Evolutionary conservation across 2,329 filamentous ascomycete species (phyloP).

Genomic region (Parastagonospora avenae): DNA sequence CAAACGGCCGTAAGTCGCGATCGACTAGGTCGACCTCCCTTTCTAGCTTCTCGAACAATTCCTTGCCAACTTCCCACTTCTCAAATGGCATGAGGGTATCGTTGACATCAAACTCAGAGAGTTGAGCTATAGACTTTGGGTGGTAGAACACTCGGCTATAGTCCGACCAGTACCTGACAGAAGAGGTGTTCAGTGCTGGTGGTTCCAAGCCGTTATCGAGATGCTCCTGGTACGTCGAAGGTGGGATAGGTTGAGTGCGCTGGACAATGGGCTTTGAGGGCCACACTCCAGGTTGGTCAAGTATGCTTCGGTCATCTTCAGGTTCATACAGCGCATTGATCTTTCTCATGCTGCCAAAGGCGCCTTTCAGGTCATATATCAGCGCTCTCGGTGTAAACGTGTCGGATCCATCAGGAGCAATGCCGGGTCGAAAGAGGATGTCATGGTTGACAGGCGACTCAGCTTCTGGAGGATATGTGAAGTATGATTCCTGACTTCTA

Average conservation of each 20-base stretch:
- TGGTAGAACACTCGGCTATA: conserved; percentile 93
- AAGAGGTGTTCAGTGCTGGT: conserved; percentile 67
- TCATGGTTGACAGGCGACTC: conserved; percentile 76
- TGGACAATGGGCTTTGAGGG: conserved; percentile 62
- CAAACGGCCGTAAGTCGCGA: conserved; percentile 82
- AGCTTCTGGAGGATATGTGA: conserved; percentile 77
- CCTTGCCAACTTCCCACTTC: conserved; percentile 57
- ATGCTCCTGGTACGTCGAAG: conserved; percentile 77
- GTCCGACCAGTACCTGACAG: conserved; percentile 96
- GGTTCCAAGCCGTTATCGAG: conserved; percentile 73
- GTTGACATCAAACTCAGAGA: conserved; percentile 80
- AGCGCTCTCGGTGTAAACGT: conserved; percentile 91
- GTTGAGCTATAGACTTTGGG: conserved; percentile 81
- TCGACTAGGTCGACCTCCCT: conserved; percentile 78
- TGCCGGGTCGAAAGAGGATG: conserved; percentile 83
- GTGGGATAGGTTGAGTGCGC: conserved; percentile 65
- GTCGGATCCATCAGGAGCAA: conserved; percentile 82
- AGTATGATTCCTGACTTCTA: conserved; percentile 82
- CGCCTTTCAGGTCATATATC: conserved; percentile 93
- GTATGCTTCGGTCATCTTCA: conserved; percentile 45
- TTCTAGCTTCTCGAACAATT: conserved; percentile 51
- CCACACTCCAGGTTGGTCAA: conserved; percentile 37
- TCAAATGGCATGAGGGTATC: conserved; percentile 83
- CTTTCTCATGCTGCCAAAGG: conserved; percentile 85
- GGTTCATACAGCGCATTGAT: conserved; percentile 86